These are phyloP conservation scores for Pistacia integerrima DNA, from an alignment of 345 rosid genomes.

Conservation along the genomic window DNA sequence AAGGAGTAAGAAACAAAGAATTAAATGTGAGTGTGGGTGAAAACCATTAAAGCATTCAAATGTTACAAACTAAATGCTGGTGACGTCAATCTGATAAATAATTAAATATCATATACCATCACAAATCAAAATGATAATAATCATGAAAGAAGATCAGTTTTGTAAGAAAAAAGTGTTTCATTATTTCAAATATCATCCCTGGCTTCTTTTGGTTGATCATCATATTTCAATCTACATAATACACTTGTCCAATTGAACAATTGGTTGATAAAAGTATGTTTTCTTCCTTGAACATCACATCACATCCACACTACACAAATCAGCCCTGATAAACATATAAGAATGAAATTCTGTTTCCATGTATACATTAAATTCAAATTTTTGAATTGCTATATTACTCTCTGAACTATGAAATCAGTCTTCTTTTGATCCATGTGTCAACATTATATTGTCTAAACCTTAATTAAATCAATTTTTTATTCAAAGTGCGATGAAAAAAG, in stretches of 20 bases:
- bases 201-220: not conserved
- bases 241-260: not conserved
- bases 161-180: not conserved
- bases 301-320: not conserved
- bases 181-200: not conserved
- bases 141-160: not conserved
- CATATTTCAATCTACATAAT: not conserved
- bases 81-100: not conserved
- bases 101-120: not conserved
- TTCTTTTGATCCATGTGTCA: not conserved
- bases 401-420: not conserved
- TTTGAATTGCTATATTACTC: not conserved
- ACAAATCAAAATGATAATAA: not conserved
- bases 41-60: slow-evolving; percentile 17
- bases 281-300: not conserved
- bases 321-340: not conserved
- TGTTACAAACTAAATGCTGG: not conserved
- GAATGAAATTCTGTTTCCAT: not conserved
- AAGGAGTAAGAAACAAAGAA: not conserved
- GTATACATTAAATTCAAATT: not conserved
- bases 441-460: not conserved
- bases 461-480: not conserved
- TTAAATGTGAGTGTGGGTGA: not conserved
- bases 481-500: not conserved
- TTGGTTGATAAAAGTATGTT: not conserved